Conservation (phyloP, 1,284 basidiomycete genomes). For the Ustilago curta region DNA sequence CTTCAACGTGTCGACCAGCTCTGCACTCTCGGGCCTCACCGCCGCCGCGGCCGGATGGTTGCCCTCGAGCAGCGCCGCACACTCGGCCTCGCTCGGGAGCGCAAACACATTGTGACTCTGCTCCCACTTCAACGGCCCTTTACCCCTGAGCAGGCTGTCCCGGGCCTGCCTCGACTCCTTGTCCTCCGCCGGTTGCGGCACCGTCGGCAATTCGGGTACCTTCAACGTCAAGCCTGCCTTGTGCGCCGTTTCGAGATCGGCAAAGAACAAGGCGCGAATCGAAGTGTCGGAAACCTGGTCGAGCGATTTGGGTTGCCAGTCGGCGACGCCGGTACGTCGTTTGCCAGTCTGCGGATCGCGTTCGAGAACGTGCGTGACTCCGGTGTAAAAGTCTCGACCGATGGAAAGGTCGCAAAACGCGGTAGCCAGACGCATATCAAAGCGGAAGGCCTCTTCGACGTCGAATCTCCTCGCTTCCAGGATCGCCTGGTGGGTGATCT, state of each 20-base stretch:
- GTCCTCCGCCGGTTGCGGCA: constrained; percentile 27
- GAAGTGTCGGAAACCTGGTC: constrained; percentile 55
- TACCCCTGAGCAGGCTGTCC: constrained; percentile 48
- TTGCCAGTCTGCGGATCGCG: constrained; percentile 65
- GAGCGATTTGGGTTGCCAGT: constrained; percentile 57
- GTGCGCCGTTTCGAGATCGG: constrained; percentile 44
- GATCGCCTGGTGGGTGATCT: constrained; percentile 61
- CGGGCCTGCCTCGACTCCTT: constrained; percentile 46
- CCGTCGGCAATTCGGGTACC: constrained; percentile 38
- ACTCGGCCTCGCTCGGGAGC: constrained; percentile 65
- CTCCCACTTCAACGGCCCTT: constrained; percentile 63
- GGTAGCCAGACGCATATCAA: constrained; percentile 66
- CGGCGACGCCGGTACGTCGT: constrained; percentile 53
- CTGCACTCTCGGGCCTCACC: constrained; percentile 40
- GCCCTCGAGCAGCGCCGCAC: constrained; percentile 58
- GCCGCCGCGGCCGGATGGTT: constrained; percentile 62
- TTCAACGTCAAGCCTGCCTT: constrained; percentile 51
- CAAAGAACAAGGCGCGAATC: constrained; percentile 59
- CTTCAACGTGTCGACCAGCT: constrained; percentile 48
- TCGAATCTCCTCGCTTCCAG: constrained; percentile 52
- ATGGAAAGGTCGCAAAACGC: constrained; percentile 67
- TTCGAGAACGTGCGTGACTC: constrained; percentile 61
- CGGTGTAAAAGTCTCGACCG: constrained; percentile 69
- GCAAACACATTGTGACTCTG: constrained; percentile 61
- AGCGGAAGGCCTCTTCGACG: constrained; percentile 59